Percentiles rank a stretch among this genome's conserved stretches.
Evolutionary conservation across 345 rosid genomes (phyloP).

Genomic region (Trapa bicornis): DNA sequence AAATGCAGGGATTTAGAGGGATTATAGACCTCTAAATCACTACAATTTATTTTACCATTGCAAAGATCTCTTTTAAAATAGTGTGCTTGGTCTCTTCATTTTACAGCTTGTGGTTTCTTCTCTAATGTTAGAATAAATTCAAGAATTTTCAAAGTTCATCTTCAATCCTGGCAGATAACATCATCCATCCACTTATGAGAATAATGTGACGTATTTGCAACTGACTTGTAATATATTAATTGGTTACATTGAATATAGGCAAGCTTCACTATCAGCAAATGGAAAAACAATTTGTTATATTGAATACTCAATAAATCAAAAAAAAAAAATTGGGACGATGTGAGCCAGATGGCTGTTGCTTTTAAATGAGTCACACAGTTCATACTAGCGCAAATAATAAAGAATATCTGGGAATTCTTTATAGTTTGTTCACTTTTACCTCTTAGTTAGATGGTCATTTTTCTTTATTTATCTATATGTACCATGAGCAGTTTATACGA

Average conservation of each 20-base stretch:
- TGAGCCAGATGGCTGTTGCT: no score
- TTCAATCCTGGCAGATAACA: neutral
- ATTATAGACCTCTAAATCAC: no score
- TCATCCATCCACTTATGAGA: neutral
- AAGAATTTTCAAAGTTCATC: neutral
- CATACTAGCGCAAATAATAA: no score
- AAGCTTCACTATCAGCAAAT: neutral
- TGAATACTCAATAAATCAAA: neutral
- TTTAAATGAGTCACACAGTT: no score
- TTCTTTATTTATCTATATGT: neutral
- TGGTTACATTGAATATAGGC: neutral
- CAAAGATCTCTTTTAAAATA: neutral
- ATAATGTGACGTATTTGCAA: neutral
- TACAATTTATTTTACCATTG: neutral
- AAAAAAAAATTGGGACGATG: neutral
- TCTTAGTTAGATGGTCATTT: neutral
- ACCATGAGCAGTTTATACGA: neutral
- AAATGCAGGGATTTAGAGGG: no score
- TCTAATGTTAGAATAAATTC: neutral
- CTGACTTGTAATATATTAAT: no score
- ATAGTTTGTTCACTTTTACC: neutral
- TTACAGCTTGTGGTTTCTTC: neutral
- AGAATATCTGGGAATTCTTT: neutral
- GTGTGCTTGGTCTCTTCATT: neutral
- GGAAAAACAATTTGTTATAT: no score